These are phyloP conservation scores for Stevia rebaudiana DNA, from an alignment of 140 eudicot genomes.

Conservation along the genomic window DNA sequence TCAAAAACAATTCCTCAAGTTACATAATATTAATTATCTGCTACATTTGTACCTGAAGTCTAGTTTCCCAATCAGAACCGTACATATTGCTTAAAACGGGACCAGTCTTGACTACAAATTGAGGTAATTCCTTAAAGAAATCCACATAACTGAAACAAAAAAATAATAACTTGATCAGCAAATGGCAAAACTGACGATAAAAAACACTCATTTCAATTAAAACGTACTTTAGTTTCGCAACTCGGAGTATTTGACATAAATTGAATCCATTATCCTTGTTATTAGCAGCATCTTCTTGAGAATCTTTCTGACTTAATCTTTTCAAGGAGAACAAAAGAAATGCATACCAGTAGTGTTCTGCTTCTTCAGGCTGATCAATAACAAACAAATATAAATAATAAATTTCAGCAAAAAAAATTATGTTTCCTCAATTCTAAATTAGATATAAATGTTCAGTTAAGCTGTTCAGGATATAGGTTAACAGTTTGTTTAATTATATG, in stretches of 20 bases:
- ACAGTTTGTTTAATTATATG: background rate
- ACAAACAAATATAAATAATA: background rate
- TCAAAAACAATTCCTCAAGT: background rate
- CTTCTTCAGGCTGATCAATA: conserved; percentile 65
- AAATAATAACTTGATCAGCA: conserved; percentile 3
- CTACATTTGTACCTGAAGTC: conserved; percentile 55
- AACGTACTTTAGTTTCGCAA: conserved; percentile 60
- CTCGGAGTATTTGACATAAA: conserved; percentile 66
- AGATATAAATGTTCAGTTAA: background rate
- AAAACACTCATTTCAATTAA: background rate
- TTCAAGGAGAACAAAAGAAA: conserved; percentile 55
- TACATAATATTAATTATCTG: conserved; percentile 5
- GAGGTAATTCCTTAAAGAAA: conserved; percentile 83
- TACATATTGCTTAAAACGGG: conserved; percentile 51
- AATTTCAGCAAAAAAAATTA: background rate
- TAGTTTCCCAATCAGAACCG: conserved; percentile 81
- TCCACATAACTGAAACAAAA: conserved; percentile 54
- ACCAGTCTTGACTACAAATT: conserved; percentile 71
- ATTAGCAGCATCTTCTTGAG: conserved; percentile 15
- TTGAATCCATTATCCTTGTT: conserved; percentile 36
- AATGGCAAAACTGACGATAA: background rate
- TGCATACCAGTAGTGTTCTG: conserved; percentile 80
- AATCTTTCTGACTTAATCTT: conserved; percentile 42
- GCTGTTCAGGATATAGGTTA: background rate
- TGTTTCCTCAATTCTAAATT: background rate